Evolutionary conservation across 352 stramenopile species (phyloP).

Genomic region (Thalassiosira ordinaria): DNA sequence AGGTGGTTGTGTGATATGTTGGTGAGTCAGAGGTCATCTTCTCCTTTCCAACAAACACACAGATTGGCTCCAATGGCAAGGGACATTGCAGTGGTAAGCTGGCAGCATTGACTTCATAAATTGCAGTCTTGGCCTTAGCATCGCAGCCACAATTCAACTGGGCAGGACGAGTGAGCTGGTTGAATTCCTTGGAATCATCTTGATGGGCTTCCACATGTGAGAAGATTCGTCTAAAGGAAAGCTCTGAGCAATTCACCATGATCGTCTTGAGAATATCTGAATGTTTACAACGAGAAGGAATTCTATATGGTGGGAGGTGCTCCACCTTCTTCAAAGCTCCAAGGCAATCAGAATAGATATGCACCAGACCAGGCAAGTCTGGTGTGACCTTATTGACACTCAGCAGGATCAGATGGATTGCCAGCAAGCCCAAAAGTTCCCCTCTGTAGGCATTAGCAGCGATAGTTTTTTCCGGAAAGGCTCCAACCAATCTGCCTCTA

Average conservation of each 20-base stretch:
- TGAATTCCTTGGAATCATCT: background rate
- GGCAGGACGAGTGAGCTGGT: background rate
- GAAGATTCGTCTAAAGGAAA: background rate
- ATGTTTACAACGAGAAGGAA: slow-evolving; percentile 10
- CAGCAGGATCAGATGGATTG: slow-evolving; percentile 11
- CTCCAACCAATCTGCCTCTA: background rate
- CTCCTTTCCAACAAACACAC: background rate
- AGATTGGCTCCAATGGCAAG: slow-evolving; percentile 23
- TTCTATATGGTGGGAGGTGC: background rate
- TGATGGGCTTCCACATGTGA: slow-evolving; percentile 17
- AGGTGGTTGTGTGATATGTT: too few relatives aligned
- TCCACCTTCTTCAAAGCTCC: background rate
- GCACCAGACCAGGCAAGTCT: background rate
- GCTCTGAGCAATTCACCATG: slow-evolving; percentile 7
- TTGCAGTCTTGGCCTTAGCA: background rate
- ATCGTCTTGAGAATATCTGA: slow-evolving; percentile 23
- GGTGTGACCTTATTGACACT: background rate
- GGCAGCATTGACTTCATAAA: background rate
- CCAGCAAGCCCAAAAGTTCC: slow-evolving; percentile 10
- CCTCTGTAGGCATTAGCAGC: slow-evolving; percentile 5
- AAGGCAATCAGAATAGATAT: slow-evolving; percentile 16
- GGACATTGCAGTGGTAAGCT: background rate
- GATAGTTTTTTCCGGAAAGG: background rate
- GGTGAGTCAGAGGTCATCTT: slow-evolving; percentile 25
- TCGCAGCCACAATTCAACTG: slow-evolving; percentile 23